These are phyloP conservation scores for Incumbomyces delicatus DNA, from an alignment of 2,329 filamentous ascomycete species.

Conservation along the genomic window DNA sequence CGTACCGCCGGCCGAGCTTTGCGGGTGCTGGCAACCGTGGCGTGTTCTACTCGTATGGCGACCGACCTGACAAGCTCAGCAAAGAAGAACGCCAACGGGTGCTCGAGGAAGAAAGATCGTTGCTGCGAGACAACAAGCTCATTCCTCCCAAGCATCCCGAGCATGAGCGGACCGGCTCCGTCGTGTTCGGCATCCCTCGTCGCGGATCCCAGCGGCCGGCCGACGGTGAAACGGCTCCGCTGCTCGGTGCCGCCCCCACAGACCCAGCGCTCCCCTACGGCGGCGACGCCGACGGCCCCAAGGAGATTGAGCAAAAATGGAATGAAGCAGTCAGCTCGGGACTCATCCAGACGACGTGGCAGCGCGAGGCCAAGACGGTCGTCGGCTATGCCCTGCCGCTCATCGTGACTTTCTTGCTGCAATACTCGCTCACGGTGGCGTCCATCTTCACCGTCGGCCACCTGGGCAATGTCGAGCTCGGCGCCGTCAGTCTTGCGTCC, in stretches of 20 bases:
- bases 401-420: constrained; percentile 64
- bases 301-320: constrained; percentile 64
- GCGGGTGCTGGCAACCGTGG: constrained; percentile 64
- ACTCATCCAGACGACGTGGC: constrained; percentile 81
- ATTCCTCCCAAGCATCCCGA: constrained; percentile 42
- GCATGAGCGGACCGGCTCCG: constrained; percentile 14
- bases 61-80: constrained; percentile 35
- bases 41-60: constrained; percentile 48
- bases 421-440: constrained; percentile 76
- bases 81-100: constrained; percentile 45
- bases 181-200: constrained; percentile 2
- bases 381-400: constrained; percentile 60
- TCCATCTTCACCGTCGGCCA: constrained; percentile 70
- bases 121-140: constrained; percentile 51
- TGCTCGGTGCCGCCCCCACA: constrained; percentile 27
- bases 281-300: constrained; percentile 40
- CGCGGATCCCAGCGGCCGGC: background rate
- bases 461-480: constrained; percentile 61
- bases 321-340: constrained; percentile 73
- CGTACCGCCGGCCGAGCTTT: constrained; percentile 68
- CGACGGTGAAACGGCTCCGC: constrained; percentile 38
- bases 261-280: constrained; percentile 34
- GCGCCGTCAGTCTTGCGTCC: constrained; percentile 57
- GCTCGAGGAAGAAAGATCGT: constrained; percentile 47
- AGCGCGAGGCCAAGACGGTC: constrained; percentile 76